phyloP scores from a whole-genome alignment of 306 rosid genomes.

The Pyrus betulifolia region DNA sequence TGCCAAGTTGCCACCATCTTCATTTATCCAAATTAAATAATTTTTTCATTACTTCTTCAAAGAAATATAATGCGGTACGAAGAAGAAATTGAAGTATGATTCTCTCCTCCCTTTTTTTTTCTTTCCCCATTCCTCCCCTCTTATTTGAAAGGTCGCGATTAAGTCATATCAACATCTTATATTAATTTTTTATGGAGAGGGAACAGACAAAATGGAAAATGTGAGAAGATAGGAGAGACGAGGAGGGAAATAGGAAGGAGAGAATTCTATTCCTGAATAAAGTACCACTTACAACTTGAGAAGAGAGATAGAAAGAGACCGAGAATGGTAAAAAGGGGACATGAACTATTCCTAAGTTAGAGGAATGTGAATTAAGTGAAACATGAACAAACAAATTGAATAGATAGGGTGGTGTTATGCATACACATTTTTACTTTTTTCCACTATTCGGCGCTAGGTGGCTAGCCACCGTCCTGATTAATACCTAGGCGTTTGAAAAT shows the following conservation, averaged over 20 bases:
- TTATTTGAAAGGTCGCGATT: too few species aligned
- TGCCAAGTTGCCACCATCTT: neutral
- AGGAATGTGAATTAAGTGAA: neutral
- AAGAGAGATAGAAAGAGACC: neutral
- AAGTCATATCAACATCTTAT: too few species aligned
- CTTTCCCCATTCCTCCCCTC: too few species aligned
- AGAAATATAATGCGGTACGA: neutral
- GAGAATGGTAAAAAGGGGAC: too few species aligned
- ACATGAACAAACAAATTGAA: neutral
- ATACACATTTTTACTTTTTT: too few species aligned
- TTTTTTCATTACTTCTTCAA: neutral
- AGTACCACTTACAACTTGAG: neutral
- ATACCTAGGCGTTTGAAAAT: too few species aligned
- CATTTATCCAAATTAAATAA: neutral
- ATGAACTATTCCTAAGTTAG: neutral
- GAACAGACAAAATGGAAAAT: too few species aligned
- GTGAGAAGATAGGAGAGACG: too few species aligned
- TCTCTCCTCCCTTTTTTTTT: too few species aligned
- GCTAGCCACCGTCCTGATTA: accelerated
- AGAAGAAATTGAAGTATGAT: neutral
- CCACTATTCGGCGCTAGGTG: too few species aligned
- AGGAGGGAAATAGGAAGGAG: too few species aligned
- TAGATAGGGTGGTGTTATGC: neutral
- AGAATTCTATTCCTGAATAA: neutral
- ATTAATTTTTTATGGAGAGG: too few species aligned